phyloP scores from a whole-genome alignment of 108 stramenopile species.

The Pseudonitzschia multistriata region DNA sequence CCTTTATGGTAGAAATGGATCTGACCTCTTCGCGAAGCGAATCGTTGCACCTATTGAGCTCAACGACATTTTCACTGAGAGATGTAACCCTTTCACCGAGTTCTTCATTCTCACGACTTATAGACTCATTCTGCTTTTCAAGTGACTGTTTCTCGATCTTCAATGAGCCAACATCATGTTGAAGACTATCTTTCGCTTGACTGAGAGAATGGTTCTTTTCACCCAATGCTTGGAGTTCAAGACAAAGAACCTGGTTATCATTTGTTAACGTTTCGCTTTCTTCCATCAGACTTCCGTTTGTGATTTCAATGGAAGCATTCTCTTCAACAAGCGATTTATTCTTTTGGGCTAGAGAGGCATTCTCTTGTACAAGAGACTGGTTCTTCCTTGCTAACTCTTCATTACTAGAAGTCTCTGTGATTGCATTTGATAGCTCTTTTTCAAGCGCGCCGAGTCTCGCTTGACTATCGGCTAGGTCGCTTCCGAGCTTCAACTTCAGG shows the following conservation, averaged over 20 bases:
- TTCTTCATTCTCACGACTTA: not conserved
- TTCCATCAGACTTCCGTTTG: conserved; percentile 9
- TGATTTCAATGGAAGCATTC: conserved; percentile 1
- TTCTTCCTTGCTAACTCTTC: conserved; percentile 15
- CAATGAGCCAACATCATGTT: not conserved
- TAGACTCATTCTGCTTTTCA: not conserved
- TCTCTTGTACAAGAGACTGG: conserved; percentile 18
- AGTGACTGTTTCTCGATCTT: not conserved
- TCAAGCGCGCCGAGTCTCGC: conserved; percentile 20
- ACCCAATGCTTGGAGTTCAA: conserved; percentile 8
- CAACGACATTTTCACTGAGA: not conserved
- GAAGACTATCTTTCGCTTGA: not conserved
- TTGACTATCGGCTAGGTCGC: conserved; percentile 9
- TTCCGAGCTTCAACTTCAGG: conserved; percentile 25
- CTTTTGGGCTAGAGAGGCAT: conserved; percentile 20
- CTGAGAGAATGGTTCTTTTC: not conserved
- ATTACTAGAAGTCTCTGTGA: conserved; percentile 15
- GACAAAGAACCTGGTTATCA: conserved; percentile 12
- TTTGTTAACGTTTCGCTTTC: conserved; percentile 4
- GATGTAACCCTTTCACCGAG: not conserved
- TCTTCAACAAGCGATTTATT: conserved; percentile 13
- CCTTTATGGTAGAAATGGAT: not conserved
- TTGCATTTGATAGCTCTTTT: conserved; percentile 15
- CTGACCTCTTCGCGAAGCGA: not conserved
- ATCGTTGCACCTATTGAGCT: not conserved